phyloP scores from a whole-genome alignment of 2,329 filamentous ascomycete species.

The Pseudogymnoascus sp. region DNA sequence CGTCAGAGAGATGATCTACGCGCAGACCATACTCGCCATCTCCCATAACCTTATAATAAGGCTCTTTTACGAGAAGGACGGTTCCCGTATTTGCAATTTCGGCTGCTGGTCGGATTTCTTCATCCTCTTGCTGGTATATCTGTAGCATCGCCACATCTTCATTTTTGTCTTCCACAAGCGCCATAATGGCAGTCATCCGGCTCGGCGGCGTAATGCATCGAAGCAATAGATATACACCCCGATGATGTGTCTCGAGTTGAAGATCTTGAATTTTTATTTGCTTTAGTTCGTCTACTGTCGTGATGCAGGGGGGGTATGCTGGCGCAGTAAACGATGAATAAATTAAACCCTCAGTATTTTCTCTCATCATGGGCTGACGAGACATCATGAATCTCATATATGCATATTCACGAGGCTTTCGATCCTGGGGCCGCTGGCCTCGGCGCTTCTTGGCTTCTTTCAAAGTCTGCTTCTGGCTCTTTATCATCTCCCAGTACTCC shows the following conservation, averaged over 20 bases:
- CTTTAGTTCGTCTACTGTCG: conserved; percentile 17
- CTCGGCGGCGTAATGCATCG: conserved; percentile 12
- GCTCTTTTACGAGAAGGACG: conserved; percentile 43
- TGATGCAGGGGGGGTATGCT: conserved; percentile 15
- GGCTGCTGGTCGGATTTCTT: conserved; percentile 32
- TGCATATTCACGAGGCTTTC: background rate
- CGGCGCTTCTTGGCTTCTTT: background rate
- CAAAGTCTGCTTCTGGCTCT: background rate
- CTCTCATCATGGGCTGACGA: no score
- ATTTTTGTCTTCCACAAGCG: conserved; percentile 17
- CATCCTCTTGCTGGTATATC: conserved; percentile 34
- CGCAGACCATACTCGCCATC: conserved; percentile 38
- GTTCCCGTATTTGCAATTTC: conserved; percentile 23
- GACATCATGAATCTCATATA: background rate
- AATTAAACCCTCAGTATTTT: background rate
- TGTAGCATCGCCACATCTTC: conserved; percentile 30
- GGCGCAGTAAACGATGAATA: conserved; percentile 3
- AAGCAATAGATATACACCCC: conserved; percentile 29
- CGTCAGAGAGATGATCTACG: conserved; percentile 46
- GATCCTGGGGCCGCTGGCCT: background rate
- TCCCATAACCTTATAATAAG: conserved; percentile 39
- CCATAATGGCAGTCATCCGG: conserved; percentile 27
- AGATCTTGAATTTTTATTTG: conserved; percentile 24
- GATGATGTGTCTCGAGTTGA: conserved; percentile 34
- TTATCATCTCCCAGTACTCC: background rate